Evolutionary conservation across 2,329 filamentous ascomycete species (phyloP).

Genomic region (Ophiosphaerella narmari): DNA sequence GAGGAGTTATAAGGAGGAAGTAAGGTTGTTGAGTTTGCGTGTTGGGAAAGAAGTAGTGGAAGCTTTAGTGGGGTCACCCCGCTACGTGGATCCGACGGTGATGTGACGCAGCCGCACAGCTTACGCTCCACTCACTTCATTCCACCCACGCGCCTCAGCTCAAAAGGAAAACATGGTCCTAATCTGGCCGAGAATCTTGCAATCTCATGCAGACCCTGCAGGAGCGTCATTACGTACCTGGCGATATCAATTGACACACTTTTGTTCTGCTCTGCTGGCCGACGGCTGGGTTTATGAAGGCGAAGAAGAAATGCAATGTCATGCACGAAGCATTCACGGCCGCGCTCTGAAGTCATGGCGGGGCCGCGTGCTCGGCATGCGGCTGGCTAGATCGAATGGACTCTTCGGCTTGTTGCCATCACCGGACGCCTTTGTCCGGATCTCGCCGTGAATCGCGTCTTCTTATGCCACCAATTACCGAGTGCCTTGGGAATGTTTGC

Average conservation of each 20-base stretch:
- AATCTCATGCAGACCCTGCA: too few relatives aligned
- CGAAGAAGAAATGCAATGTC: conserved; percentile 1
- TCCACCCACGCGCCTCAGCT: not conserved
- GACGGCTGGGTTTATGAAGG: conserved; percentile 13
- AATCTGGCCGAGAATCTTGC: not conserved
- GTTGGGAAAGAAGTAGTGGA: conserved; percentile 2
- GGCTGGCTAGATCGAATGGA: conserved; percentile 11
- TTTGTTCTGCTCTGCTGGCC: conserved; percentile 32
- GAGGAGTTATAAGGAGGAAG: not conserved
- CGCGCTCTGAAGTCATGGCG: conserved; percentile 43
- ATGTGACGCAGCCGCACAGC: conserved; percentile 2
- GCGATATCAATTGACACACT: conserved; percentile 12
- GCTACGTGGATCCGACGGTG: conserved; percentile 1
- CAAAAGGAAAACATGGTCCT: conserved; percentile 1
- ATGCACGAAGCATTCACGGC: conserved; percentile 36
- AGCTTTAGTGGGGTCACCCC: conserved; percentile 7
- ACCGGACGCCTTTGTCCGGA: conserved; percentile 29
- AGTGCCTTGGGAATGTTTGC: conserved; percentile 10
- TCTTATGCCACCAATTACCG: conserved; percentile 31
- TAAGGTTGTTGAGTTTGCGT: conserved; percentile 4
- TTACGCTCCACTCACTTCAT: not conserved
- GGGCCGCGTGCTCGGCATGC: conserved; percentile 35
- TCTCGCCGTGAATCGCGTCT: conserved; percentile 37
- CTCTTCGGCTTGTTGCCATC: conserved; percentile 14
- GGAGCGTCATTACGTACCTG: conserved; percentile 8